Base-by-base conservation (phyloP, 768 basidiomycete species). In the Boletus reticuloceps region DNA sequence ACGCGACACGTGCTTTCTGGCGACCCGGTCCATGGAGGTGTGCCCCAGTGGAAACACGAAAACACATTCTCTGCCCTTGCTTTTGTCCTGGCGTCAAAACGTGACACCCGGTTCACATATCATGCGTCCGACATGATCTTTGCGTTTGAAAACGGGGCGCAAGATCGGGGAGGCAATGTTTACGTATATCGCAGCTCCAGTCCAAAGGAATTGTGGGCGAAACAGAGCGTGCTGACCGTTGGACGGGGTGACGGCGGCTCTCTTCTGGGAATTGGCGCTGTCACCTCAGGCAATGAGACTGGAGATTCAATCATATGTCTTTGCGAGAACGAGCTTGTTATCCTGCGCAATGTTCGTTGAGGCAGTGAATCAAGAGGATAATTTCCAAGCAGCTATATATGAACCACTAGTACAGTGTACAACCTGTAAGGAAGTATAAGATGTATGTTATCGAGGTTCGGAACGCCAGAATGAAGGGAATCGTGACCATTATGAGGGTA, bases 1-100 rank as follows among this genome's bases (percentile, higher is more conserved):
- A 75, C 82, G 2, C 73, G 86, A 40, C 87, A 85, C 70, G 65
- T 77, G 8, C 72, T 89, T 29, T 68, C 72, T 42, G 58, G 53
- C 52, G 62, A 53, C 32, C 68, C 16, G 44, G 61, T 56, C 19
- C 44, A 56, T 5, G 50, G 37, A 16, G n/a, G 32, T 29, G 49
- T 61, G 54, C 73, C 79, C 8, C 56, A 55, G 31, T 96, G 91
- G 94, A 76, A 64, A 48, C 96, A 99, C 69, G 72, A 73, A 5
- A 78, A 84, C n/a, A 98, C 96, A 0, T 94, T 84, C 69, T 85
- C 89, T 19, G 96, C 94, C 0, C 80, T 99, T 25, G 82, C 93
- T 1, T 99, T 98, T 67, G 96, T 99, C 39, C 77, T 99, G 47
- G 93, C 93, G 10, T 93, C 91, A 13, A 98, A 98, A 68, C 85